phyloP scores from a whole-genome alignment of 371 early-diverging fungal genomes.

The Mortierella sp. region DNA sequence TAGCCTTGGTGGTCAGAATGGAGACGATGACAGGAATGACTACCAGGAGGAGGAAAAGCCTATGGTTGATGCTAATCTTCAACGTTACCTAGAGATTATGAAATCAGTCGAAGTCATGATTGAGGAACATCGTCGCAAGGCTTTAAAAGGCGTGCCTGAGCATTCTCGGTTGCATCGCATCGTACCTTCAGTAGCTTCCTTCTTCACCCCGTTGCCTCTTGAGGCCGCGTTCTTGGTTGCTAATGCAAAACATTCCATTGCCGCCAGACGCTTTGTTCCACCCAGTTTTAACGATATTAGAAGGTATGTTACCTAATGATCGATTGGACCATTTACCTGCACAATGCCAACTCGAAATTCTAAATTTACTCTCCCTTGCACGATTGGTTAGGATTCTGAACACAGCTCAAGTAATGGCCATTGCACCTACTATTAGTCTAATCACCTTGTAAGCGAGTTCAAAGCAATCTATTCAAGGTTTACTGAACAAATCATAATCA shows the following conservation, averaged over 20 bases:
- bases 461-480: too few relatives aligned
- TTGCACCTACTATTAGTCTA: constrained; percentile 63
- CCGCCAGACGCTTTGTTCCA: constrained; percentile 81
- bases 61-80: constrained; percentile 54
- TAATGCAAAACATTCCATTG: constrained; percentile 71
- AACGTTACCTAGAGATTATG: constrained; percentile 79
- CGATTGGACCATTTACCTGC: too few relatives aligned
- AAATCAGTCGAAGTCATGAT: constrained; percentile 77
- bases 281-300: constrained; percentile 90
- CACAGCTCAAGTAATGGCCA: constrained; percentile 78
- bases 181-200: constrained; percentile 80
- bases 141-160: constrained; percentile 64
- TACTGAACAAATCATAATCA: too few relatives aligned
- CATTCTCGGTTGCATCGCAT: constrained; percentile 79
- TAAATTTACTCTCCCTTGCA: too few relatives aligned
- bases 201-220: constrained; percentile 84
- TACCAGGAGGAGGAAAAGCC: constrained; percentile 57
- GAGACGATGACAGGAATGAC: constrained; percentile 34
- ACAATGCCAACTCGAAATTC: too few relatives aligned
- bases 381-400: constrained; percentile 72
- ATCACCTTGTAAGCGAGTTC: constrained; percentile 71
- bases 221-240: constrained; percentile 71
- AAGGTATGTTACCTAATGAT: constrained; percentile 48
- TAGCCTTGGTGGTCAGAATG: background rate
- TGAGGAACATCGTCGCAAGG: constrained; percentile 60